Conservation (phyloP, 2,329 filamentous ascomycete species). For the Botrytis galanthina region DNA sequence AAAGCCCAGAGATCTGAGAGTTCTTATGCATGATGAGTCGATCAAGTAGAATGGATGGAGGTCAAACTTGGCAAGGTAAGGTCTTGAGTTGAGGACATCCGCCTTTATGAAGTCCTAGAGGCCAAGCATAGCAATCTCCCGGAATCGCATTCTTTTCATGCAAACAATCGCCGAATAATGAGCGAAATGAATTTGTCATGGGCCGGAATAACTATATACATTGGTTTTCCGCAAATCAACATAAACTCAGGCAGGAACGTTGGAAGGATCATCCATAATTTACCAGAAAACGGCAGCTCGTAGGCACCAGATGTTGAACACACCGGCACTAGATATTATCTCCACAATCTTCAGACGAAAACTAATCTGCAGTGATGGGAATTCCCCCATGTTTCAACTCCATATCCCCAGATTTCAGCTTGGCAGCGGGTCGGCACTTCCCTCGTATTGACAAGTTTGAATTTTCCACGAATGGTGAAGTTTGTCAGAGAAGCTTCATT, state of each 20-base stretch:
- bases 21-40: conserved; percentile 7
- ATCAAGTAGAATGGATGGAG: background rate
- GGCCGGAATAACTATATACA: background rate
- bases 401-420: background rate
- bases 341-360: background rate
- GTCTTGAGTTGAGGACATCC: background rate
- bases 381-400: conserved; percentile 8
- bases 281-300: background rate
- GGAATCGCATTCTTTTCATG: background rate
- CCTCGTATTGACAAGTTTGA: background rate
- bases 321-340: background rate
- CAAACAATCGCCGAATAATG: background rate
- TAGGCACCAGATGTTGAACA: background rate
- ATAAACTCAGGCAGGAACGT: background rate
- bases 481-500: background rate
- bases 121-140: background rate
- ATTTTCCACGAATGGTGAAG: conserved; percentile 2
- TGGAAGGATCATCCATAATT: background rate
- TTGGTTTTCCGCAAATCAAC: background rate
- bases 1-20: background rate
- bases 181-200: background rate
- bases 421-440: background rate
- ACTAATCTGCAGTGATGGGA: background rate
- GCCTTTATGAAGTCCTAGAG: conserved; percentile 4
- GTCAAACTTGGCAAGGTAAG: background rate